Conservation (phyloP, 345 rosid genomes). For the Kernera saxatilis region DNA sequence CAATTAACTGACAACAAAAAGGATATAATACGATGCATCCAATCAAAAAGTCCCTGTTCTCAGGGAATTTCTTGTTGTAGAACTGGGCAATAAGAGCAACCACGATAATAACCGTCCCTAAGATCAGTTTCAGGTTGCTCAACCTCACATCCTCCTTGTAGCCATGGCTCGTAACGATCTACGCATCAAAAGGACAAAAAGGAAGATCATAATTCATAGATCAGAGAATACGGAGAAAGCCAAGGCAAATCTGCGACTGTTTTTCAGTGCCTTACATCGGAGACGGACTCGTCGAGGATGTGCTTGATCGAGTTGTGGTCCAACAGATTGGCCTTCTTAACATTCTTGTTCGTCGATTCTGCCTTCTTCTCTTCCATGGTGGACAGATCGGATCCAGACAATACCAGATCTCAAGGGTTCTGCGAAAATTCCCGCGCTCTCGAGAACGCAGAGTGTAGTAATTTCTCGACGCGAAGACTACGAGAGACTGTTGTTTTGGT, state of each 20-base stretch:
- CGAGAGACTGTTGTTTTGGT: slow-evolving; percentile 4
- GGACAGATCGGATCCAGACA: slow-evolving; percentile 12
- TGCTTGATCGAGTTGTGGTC: slow-evolving; percentile 97
- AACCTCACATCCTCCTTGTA: slow-evolving; percentile 78
- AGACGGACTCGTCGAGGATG: slow-evolving; percentile 83
- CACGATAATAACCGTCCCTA: slow-evolving; percentile 61
- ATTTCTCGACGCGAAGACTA: slow-evolving; percentile 11
- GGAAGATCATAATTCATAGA: not conserved
- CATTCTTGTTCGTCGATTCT: slow-evolving; percentile 50
- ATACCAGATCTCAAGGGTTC: slow-evolving; percentile 19
- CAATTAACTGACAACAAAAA: slow-evolving; percentile 1
- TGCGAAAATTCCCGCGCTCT: not conserved
- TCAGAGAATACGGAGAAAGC: slow-evolving; percentile 1
- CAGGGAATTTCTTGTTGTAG: slow-evolving; percentile 97
- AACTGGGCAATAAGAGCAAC: slow-evolving; percentile 95
- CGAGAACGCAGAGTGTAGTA: not conserved
- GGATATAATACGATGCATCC: slow-evolving; percentile 94
- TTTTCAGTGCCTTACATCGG: slow-evolving; percentile 49
- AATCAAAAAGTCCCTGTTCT: slow-evolving; percentile 78
- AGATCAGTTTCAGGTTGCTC: slow-evolving; percentile 69
- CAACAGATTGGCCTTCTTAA: slow-evolving; percentile 80
- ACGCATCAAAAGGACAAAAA: not conserved
- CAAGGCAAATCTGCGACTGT: not conserved
- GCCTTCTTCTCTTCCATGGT: slow-evolving; percentile 51
- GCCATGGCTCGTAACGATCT: slow-evolving; percentile 83